A percentile compares a stretch with the other conserved stretches of the same genome.
phyloP scores from a whole-genome alignment of 1,139 yeast species.

The Blastobotrys arbuscula region DNA sequence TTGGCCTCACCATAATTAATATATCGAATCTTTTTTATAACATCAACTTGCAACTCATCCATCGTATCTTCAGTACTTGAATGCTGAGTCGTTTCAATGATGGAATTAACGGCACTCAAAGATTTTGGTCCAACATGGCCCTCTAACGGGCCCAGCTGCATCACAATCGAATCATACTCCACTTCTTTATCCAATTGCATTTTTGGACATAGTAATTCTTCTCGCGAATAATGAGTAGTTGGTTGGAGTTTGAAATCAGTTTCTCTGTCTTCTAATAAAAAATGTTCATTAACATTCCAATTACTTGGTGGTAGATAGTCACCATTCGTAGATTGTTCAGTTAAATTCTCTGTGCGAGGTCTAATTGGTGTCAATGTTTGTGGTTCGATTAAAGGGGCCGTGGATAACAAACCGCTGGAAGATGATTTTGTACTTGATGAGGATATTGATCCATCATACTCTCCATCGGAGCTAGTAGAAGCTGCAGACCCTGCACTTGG shows the following conservation, averaged over 20 bases:
- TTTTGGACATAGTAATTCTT: conserved; percentile 42
- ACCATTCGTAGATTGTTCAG: not conserved
- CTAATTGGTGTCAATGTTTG: not conserved
- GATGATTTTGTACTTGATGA: no score
- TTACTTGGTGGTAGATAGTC: conserved; percentile 19
- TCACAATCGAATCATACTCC: conserved; percentile 51
- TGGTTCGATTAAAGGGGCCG: not conserved
- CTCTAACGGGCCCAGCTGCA: conserved; percentile 45
- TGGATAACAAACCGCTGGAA: no score
- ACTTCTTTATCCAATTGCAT: conserved; percentile 39
- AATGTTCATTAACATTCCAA: conserved; percentile 18
- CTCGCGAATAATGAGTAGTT: conserved; percentile 38
- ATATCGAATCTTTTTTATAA: conserved; percentile 40
- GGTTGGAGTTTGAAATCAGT: conserved; percentile 31
- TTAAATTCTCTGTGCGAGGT: not conserved
- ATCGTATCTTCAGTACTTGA: conserved; percentile 43
- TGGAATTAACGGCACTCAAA: conserved; percentile 22
- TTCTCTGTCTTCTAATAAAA: not conserved
- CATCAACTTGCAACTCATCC: conserved; percentile 62
- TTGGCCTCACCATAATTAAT: conserved; percentile 37
- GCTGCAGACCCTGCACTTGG: no score
- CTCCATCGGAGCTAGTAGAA: not conserved
- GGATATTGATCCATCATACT: no score
- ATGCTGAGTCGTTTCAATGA: conserved; percentile 22
- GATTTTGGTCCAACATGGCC: conserved; percentile 35